Evolutionary conservation across 306 rosid species (phyloP).

Genomic region (Begonia fuchsioides): DNA sequence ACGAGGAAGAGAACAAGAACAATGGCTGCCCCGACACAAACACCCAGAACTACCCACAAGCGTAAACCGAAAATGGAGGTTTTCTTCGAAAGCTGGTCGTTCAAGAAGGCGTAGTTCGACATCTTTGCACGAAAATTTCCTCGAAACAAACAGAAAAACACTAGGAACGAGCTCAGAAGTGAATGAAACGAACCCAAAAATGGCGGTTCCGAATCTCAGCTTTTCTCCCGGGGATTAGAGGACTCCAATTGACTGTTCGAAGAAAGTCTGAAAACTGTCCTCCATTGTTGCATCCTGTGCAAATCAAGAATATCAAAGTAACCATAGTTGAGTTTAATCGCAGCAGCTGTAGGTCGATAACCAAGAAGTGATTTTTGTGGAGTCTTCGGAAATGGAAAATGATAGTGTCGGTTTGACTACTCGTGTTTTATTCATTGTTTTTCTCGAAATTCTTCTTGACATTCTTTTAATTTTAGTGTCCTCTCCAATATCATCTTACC

Average conservation of each 20-base stretch:
- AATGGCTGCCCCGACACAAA: slow-evolving; percentile 50
- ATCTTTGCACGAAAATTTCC: slow-evolving; percentile 6
- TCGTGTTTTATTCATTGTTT: not conserved
- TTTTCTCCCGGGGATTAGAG: too few species aligned
- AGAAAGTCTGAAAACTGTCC: too few species aligned
- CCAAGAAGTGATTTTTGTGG: not conserved
- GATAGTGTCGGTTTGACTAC: not conserved
- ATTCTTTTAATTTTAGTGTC: too few species aligned
- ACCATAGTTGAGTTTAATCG: too few species aligned
- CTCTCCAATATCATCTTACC: too few species aligned
- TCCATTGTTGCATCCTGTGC: too few species aligned
- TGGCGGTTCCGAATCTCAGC: too few species aligned
- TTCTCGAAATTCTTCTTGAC: not conserved
- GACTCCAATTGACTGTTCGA: too few species aligned
- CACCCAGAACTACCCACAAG: slow-evolving; percentile 52
- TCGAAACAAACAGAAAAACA: not conserved
- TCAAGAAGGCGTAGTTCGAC: slow-evolving; percentile 33
- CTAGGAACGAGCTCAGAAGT: slow-evolving; percentile 1
- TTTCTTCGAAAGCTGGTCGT: slow-evolving; percentile 40
- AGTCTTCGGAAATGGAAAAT: not conserved
- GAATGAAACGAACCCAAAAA: too few species aligned
- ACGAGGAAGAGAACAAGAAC: slow-evolving; percentile 44
- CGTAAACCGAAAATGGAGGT: slow-evolving; percentile 45
- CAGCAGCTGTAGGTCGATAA: too few species aligned
- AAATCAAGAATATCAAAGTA: too few species aligned